A percentile compares a stretch with the other conserved stretches of the same genome.
Conservation (phyloP, 768 basidiomycete genomes). For the Russula virescens region DNA sequence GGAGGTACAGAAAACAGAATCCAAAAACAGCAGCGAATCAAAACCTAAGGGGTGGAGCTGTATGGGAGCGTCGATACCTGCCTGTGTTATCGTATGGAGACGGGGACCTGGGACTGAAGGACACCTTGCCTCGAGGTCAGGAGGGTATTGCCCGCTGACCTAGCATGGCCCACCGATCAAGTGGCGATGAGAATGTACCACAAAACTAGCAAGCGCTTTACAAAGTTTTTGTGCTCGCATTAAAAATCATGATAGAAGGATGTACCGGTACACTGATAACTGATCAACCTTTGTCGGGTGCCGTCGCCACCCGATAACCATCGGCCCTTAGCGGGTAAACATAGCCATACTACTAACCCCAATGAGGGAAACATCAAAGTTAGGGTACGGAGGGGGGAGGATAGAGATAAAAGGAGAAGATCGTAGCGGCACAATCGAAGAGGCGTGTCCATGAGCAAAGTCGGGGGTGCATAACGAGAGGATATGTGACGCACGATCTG, state of each 20-base stretch:
- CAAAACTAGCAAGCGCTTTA: neutral
- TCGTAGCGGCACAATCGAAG: neutral
- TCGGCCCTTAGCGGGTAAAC: conserved; percentile 1
- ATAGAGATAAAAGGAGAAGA: neutral
- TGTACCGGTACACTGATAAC: neutral
- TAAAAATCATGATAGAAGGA: neutral
- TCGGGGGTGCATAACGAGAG: neutral
- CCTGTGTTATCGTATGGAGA: neutral
- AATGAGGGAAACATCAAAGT: neutral
- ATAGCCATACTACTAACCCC: neutral
- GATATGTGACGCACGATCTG: neutral
- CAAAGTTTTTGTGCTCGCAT: neutral
- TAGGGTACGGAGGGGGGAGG: neutral
- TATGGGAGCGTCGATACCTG: neutral
- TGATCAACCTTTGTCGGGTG: neutral
- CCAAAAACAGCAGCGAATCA: neutral
- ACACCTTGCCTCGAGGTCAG: neutral
- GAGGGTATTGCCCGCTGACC: neutral
- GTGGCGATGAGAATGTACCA: conserved; percentile 12
- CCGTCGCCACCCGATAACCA: conserved; percentile 6
- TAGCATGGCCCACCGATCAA: conserved; percentile 10
- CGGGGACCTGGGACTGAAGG: neutral
- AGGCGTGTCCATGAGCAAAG: neutral
- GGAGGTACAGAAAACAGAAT: neutral
- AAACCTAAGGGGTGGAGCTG: neutral